Evolutionary conservation across 2,329 filamentous ascomycete genomes (phyloP), one percentile per base, ranked within the genome.

Genomic region (Fusarium oxysporum): DNA sequence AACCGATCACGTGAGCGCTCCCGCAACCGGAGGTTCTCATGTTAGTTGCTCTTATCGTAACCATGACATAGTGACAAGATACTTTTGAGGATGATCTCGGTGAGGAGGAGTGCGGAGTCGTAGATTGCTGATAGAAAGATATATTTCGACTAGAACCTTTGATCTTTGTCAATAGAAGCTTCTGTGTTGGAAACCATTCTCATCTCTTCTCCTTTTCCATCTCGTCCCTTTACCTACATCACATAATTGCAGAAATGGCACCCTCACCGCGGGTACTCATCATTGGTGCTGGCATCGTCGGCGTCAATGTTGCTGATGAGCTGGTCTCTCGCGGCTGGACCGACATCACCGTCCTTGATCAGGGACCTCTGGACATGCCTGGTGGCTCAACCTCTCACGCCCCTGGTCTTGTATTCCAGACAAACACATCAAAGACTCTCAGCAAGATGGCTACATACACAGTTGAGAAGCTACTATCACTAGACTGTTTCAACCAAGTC

Each of bases 361-460:
- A 92, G 78, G 90, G 90, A 0, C 90, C 90, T 6, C 78, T 92
- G 71, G 81, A 84, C 65, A 87, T 91, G 85, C 90, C 90, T 0
- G 90, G 90, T 32, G 90, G 90, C 48, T 92, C 90, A 33, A 91
- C 90, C 11, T 91, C 89, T 11, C 90, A 92, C 71, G 90, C 90
- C 8, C 90, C 90, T 0, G 90, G 90, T 1, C 83, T 92, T 6
- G 89, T 92, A 0, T 92, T 91, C 74, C 89, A 92, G 76, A 91
- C 88, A 12, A 91, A 88, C 56, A 78, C 82, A 3, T 89, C 86
- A 53, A 89, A 86, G 77, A 87, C 86, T 0, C 83, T 92, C 87
- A 89, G 86, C 9, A 78, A 83, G 7, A 85, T 92, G 58, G 90
- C 90, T 5, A 85, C 84, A 50, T 92, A 92, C 77, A 92, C 90